Base-by-base conservation (phyloP, 768 basidiomycete species). In the Naganishia kalamii region DNA sequence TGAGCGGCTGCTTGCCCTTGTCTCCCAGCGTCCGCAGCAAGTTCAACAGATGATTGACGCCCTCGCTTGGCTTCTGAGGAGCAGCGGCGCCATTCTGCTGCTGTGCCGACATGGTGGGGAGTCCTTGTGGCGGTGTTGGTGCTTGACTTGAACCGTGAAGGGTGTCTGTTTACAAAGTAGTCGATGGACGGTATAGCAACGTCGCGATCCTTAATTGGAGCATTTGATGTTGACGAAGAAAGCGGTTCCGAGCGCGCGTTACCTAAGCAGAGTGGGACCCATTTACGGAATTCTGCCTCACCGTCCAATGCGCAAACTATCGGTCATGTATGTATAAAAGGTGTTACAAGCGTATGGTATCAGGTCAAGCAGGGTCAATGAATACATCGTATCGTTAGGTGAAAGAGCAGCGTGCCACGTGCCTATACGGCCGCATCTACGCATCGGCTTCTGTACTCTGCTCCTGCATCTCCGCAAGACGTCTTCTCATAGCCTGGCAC, bases 381-480 rank as follows among this genome's bases (percentile, higher is more conserved):
- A n/a, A n/a, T n/a, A n/a, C n/a, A n/a, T n/a, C n/a, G n/a, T n/a
- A n/a, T n/a, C n/a, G n/a, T n/a, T n/a, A n/a, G n/a, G n/a, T n/a
- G n/a, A n/a, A n/a, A n/a, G n/a, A n/a, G n/a, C 29, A 32, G 35
- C n/a, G 23, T 25, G 8, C 21, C 46, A 47, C 17, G 46, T 47
- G n/a, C 21, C 21, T 35, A 29, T 19, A 32, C 4, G 33, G 3
- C 21, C n/a, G 30, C 35, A 32, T 32, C 25, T 57, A 64, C 10
- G 41, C 63, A 21, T 65, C 64, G 4, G 46, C 46, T 23, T 85
- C 85, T 71, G 84, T 84, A 61, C 91, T 83, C 37, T 86, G 80
- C 77, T 85, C 84, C 23, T 73, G 32, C 85, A 97, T 87, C 79
- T 87, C 85, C 15, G 84, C 88, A 15, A 92, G 81, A 50, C 89